A percentile compares a stretch with the other conserved stretches of the same genome.
These are phyloP conservation scores for Claviceps arundinis DNA, from an alignment of 2,329 filamentous ascomycete species.

Conservation along the genomic window DNA sequence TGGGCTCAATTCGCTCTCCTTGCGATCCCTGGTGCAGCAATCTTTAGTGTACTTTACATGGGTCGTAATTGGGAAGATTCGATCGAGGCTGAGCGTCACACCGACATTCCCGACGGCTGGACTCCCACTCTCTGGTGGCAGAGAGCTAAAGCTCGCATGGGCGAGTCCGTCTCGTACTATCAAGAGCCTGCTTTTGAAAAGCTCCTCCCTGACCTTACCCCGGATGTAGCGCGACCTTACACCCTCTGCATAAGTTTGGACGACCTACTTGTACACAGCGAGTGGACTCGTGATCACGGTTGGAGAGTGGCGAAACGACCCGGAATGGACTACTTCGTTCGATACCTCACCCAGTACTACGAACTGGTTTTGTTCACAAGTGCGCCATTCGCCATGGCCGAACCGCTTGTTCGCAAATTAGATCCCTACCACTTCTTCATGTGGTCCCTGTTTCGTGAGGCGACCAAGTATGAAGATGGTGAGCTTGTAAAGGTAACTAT, in stretches of 20 bases:
- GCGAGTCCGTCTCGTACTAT: conserved; percentile 76
- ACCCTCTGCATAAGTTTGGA: conserved; percentile 88
- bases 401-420: conserved; percentile 81
- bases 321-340: conserved; percentile 91
- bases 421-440: conserved; percentile 92
- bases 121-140: conserved; percentile 62
- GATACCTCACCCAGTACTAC: conserved; percentile 95
- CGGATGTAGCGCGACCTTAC: conserved; percentile 71
- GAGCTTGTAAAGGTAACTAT: conserved; percentile 77
- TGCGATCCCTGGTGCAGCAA: conserved; percentile 39
- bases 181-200: conserved; percentile 92
- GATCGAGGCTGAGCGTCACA: conserved; percentile 56
- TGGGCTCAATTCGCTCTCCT: conserved; percentile 65
- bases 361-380: conserved; percentile 93
- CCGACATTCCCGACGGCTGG: conserved; percentile 72
- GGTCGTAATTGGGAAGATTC: conserved; percentile 82
- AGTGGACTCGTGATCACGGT: conserved; percentile 87
- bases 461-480: conserved; percentile 92
- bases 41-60: conserved; percentile 56
- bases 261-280: conserved; percentile 85
- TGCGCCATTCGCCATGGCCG: conserved; percentile 69
- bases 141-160: conserved; percentile 61
- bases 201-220: conserved; percentile 71
- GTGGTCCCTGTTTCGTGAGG: conserved; percentile 90
- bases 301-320: conserved; percentile 93